Percentiles rank a stretch among this genome's conserved stretches.
These are phyloP conservation scores for Sphaerulina populicola DNA, from an alignment of 2,329 filamentous ascomycete species.

Conservation along the genomic window DNA sequence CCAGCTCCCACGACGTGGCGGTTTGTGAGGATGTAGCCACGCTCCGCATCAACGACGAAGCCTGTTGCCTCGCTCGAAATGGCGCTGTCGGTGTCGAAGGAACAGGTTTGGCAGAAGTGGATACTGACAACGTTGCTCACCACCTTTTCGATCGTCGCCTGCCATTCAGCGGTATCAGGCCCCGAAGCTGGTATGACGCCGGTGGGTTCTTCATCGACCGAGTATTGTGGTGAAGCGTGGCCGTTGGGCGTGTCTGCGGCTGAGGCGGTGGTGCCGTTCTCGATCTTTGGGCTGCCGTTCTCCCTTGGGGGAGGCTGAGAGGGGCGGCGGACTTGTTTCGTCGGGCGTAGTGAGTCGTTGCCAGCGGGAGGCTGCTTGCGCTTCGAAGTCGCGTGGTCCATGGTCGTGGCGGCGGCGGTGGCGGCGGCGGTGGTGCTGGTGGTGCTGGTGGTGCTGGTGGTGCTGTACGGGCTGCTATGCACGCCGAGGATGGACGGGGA, in stretches of 20 bases:
- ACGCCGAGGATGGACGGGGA: neutral
- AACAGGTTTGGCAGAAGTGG: conserved; percentile 94
- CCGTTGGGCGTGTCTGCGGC: conserved; percentile 31
- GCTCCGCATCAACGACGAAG: conserved; percentile 92
- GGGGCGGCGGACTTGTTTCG: conserved; percentile 31
- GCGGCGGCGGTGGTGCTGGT: conserved; percentile 1
- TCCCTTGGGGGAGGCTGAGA: conserved; percentile 19
- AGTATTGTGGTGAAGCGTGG: conserved; percentile 34
- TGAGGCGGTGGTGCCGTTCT: conserved; percentile 28
- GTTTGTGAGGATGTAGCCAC: conserved; percentile 57
- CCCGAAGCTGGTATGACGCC: conserved; percentile 41
- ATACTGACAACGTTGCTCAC: conserved; percentile 97
- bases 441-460: conserved; percentile 1
- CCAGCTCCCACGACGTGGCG: conserved; percentile 86
- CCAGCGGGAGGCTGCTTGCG: conserved; percentile 33
- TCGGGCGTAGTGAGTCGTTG: conserved; percentile 27
- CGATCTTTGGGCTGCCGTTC: conserved; percentile 17
- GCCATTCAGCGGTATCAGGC: conserved; percentile 75
- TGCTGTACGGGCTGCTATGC: neutral
- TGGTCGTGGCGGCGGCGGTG: conserved; percentile 5
- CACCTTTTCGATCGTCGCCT: conserved; percentile 87
- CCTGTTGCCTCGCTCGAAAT: conserved; percentile 93
- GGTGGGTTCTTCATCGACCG: conserved; percentile 40
- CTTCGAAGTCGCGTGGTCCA: conserved; percentile 29
- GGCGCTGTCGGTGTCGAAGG: conserved; percentile 94